Evolutionary conservation across 768 basidiomycete species (phyloP).

Genomic region (Lentinula edodes): DNA sequence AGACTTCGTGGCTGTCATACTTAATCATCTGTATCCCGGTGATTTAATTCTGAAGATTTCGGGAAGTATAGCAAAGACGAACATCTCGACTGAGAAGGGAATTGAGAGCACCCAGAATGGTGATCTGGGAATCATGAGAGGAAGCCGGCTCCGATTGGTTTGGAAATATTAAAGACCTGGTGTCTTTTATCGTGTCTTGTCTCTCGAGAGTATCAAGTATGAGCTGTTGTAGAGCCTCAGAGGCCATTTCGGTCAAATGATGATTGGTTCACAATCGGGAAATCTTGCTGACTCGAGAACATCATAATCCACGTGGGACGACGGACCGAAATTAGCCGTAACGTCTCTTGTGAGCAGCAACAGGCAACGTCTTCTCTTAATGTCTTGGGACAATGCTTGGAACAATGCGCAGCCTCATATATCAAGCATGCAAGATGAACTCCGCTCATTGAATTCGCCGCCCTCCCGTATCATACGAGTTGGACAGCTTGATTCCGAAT

Average conservation of each 20-base stretch:
- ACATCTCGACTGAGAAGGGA: slow-evolving; percentile 85
- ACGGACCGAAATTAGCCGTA: neutral
- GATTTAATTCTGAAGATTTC: slow-evolving; percentile 11
- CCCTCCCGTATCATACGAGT: slow-evolving; percentile 64
- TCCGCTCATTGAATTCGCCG: slow-evolving; percentile 25
- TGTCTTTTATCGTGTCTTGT: slow-evolving; percentile 54
- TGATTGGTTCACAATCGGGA: neutral
- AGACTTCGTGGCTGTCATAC: slow-evolving; percentile 73
- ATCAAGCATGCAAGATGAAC: slow-evolving; percentile 35
- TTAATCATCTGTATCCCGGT: slow-evolving; percentile 62
- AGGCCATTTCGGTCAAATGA: slow-evolving; percentile 40
- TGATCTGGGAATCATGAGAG: slow-evolving; percentile 74
- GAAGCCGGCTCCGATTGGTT: slow-evolving; percentile 52
- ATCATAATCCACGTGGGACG: neutral
- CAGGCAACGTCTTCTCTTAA: neutral
- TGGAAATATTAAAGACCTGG: slow-evolving; percentile 62
- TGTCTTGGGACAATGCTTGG: slow-evolving; percentile 62
- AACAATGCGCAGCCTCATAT: slow-evolving; percentile 52
- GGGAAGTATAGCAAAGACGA: slow-evolving; percentile 19
- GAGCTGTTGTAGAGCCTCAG: slow-evolving; percentile 71
- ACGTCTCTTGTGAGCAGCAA: too few species aligned
- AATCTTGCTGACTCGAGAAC: neutral
- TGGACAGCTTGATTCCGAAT: slow-evolving; percentile 85
- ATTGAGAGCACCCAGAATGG: slow-evolving; percentile 86
- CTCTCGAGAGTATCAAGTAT: slow-evolving; percentile 68